Base-by-base conservation (phyloP, 2,329 filamentous ascomycete species). In the Clonostachys solani region DNA sequence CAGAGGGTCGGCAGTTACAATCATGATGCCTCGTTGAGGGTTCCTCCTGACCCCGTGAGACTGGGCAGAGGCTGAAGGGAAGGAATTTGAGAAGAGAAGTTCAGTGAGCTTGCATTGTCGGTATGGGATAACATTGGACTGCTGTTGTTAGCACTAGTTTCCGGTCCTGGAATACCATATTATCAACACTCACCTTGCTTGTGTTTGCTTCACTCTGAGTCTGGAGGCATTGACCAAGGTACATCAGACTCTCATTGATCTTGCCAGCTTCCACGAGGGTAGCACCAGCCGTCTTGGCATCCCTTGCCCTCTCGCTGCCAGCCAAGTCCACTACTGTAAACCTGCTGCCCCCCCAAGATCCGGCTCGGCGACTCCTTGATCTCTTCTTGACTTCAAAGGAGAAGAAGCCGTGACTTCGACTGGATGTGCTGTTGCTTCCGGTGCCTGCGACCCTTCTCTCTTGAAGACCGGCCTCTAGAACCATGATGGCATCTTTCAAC, bases 211-310 rank as follows among this genome's bases (percentile, higher is more conserved):
- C 89, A 50, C 87, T 92, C 64, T 96, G 92, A 77, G 96, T 92
- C 63, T 97, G 92, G 57, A 99, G 78, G 62, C 94, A 99, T 61
- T 97, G 94, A 0, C 94, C 94, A 2, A 99, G 78, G 63, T 96
- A 97, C 94, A 99, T 99, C 61, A 99, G 72, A 60, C 89, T 95
- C 66, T 96, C 92, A 60, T 99, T 99, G 64, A 99, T 99, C 70
- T 97, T 97, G 46, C 94, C 94, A 35, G 92, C 94, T 70, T 99
- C 94, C 0, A 88, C 92, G 13, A 99, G 78, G 0, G 92, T 96
- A 5, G 90, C 85, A 12, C 94, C 94, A 1, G 91, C 88, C 0
- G 94, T 97, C 74, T 96, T 96, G 23, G 94, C 92, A 53, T 94
- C 91, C 50, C 92, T 81, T 15, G 92, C 92, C 50, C 94, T 84